Evolutionary conservation across 352 stramenopile genomes (phyloP).

Genomic region (Phytopythium aichiense): DNA sequence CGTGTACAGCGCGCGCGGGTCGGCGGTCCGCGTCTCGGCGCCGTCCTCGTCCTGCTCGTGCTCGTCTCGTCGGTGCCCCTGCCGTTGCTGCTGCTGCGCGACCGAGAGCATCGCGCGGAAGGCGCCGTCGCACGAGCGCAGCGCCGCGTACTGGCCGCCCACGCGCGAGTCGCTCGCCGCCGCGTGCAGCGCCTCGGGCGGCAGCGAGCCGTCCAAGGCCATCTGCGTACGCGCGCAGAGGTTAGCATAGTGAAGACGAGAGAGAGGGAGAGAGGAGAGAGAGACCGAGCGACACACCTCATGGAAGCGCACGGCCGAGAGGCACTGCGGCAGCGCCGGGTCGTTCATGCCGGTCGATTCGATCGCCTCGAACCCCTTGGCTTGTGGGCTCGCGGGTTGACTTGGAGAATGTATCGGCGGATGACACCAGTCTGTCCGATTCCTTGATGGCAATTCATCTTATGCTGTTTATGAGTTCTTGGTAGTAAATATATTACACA

Average conservation of each 20-base stretch:
- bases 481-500: no score
- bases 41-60: neutral
- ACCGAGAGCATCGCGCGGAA: conserved; percentile 48
- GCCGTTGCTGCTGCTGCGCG: conserved; percentile 14
- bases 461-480: no score
- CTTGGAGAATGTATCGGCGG: no score
- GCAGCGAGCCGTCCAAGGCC: conserved; percentile 34
- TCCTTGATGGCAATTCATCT: no score
- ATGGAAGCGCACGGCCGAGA: conserved; percentile 56
- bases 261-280: conserved; percentile 8
- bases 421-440: no score
- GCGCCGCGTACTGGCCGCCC: conserved; percentile 30
- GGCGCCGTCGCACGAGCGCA: conserved; percentile 48
- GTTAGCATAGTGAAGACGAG: neutral
- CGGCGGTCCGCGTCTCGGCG: neutral
- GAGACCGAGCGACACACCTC: conserved; percentile 31
- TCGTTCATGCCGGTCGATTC: conserved; percentile 20
- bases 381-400: no score
- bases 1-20: conserved; percentile 46
- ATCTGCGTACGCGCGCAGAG: conserved; percentile 17
- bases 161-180: conserved; percentile 37
- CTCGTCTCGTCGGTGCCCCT: neutral
- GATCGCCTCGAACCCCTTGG: no score
- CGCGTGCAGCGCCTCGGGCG: conserved; percentile 34
- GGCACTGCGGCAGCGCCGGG: conserved; percentile 48